Conservation (phyloP, 2,329 filamentous ascomycete genomes). For the Xylaria digitata region DNA sequence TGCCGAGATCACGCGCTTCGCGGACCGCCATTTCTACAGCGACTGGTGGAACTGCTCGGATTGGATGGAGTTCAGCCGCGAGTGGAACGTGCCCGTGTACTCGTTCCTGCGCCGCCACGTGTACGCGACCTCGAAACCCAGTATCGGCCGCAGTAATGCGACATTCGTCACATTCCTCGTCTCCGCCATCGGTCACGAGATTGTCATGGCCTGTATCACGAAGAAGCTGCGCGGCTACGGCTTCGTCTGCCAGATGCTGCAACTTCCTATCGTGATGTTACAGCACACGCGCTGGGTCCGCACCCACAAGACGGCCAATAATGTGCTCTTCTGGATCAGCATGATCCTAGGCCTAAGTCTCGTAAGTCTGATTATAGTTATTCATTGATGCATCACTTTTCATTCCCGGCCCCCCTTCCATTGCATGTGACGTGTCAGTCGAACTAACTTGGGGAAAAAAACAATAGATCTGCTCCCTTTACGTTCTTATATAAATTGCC, state of each 20-base stretch:
- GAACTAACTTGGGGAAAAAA: conserved; percentile 35
- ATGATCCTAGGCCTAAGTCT: conserved; percentile 89
- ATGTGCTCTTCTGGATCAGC: conserved; percentile 89
- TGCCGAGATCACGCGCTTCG: conserved; percentile 93
- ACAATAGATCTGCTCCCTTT: conserved; percentile 66
- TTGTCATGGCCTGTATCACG: conserved; percentile 98
- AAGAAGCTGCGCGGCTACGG: conserved; percentile 96
- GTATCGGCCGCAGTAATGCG: conserved; percentile 79
- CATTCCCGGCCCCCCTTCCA: neutral
- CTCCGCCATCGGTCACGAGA: conserved; percentile 88
- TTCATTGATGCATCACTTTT: neutral
- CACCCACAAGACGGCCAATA: conserved; percentile 82
- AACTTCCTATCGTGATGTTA: conserved; percentile 92
- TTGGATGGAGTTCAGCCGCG: conserved; percentile 94
- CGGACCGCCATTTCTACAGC: conserved; percentile 91
- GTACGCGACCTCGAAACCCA: conserved; percentile 82
- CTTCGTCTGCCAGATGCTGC: conserved; percentile 94
- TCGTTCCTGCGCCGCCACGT: conserved; percentile 95
- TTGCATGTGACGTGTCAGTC: conserved; percentile 20
- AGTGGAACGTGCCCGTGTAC: conserved; percentile 99
- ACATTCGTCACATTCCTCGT: conserved; percentile 93
- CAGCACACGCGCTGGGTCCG: conserved; percentile 84
- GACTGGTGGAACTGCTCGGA: conserved; percentile 83
- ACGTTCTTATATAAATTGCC: conserved; percentile 60
- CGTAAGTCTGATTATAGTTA: conserved; percentile 61